A percentile compares a stretch with the other conserved stretches of the same genome.
phyloP scores from a whole-genome alignment of 1,139 yeast species.

The Geotrichum fermentans region DNA sequence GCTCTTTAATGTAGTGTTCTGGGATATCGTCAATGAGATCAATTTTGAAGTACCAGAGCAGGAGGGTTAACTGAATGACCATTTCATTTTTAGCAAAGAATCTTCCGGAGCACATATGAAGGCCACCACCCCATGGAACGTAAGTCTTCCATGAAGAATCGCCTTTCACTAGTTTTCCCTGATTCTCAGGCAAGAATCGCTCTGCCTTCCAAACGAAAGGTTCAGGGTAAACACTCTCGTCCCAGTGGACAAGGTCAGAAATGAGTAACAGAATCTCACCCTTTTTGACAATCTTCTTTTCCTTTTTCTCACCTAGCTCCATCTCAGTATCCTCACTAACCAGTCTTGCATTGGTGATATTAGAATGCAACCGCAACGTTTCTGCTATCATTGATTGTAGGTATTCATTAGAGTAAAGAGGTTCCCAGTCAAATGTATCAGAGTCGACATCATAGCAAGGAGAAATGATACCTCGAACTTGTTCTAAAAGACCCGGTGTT shows the following conservation, averaged over 20 bases:
- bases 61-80: constrained; percentile 12
- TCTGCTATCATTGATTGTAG: constrained; percentile 21
- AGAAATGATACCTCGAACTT: constrained; percentile 18
- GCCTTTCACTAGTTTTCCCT: constrained; percentile 3
- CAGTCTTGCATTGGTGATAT: constrained; percentile 15
- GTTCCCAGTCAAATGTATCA: constrained; percentile 21
- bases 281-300: constrained; percentile 11
- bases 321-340: constrained; percentile 16
- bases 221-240: constrained; percentile 16
- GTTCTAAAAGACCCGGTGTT: constrained; percentile 13
- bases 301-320: constrained; percentile 5
- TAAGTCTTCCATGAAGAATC: constrained; percentile 13
- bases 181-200: constrained; percentile 11
- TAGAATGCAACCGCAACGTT: constrained; percentile 21
- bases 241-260: constrained; percentile 17
- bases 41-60: constrained; percentile 16
- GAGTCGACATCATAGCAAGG: constrained; percentile 16
- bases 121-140: constrained; percentile 18
- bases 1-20: constrained; percentile 14
- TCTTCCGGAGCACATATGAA: constrained; percentile 18
- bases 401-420: constrained; percentile 14
- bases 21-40: constrained; percentile 11
- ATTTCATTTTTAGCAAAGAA: constrained; percentile 17
- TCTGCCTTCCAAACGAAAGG: constrained; percentile 16
- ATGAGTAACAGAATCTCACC: constrained; percentile 12